Evolutionary conservation across 2,329 filamentous ascomycete genomes (phyloP).

Genomic region (Erysiphe pisi): DNA sequence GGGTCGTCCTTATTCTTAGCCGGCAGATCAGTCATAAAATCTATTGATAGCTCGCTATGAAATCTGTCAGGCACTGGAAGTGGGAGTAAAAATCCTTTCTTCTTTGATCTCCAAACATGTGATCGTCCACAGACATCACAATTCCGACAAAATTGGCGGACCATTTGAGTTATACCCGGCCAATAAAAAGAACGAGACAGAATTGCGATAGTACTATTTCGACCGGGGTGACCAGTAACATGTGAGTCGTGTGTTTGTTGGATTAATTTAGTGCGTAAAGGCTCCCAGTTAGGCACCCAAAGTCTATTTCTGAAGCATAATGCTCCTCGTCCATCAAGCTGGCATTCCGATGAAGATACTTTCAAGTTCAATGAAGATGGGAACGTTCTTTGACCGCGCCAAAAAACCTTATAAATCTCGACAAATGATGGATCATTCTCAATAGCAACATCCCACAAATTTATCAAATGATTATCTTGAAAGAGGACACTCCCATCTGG

Average conservation of each 20-base stretch:
- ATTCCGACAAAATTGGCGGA: constrained; percentile 1
- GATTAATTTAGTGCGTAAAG: no score
- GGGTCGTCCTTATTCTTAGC: background rate
- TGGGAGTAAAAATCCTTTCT: background rate
- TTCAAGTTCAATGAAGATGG: background rate
- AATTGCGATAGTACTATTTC: no score
- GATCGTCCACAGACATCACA: constrained; percentile 14
- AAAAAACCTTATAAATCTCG: background rate
- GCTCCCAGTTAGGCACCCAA: constrained; percentile 18
- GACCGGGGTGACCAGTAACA: no score
- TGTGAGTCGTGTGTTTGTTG: no score
- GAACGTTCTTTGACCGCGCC: background rate
- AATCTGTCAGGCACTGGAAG: constrained; percentile 3
- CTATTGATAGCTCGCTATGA: background rate
- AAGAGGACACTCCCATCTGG: background rate
- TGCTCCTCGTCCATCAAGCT: background rate
- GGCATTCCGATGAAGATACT: background rate
- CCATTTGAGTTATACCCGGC: no score
- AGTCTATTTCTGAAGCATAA: background rate
- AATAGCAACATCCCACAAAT: background rate
- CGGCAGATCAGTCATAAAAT: constrained; percentile 22
- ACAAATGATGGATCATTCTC: background rate
- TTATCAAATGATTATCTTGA: background rate
- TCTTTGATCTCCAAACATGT: background rate
- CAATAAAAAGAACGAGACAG: no score